These are phyloP conservation scores for Ceratocystis alfenasii DNA, from an alignment of 2,329 filamentous ascomycete species.

Conservation along the genomic window DNA sequence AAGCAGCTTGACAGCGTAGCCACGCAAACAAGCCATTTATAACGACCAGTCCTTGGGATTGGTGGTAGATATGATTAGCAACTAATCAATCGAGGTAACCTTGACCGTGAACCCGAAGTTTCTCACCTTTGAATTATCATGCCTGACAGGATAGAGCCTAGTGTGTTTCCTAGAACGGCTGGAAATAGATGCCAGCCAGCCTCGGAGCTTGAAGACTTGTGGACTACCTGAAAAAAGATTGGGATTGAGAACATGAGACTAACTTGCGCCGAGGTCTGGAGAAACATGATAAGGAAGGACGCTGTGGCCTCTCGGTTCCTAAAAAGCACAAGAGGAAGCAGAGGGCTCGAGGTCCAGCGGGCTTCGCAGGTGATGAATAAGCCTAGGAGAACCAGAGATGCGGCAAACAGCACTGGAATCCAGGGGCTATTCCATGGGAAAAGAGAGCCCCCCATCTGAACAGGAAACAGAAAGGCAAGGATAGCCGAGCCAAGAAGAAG, in stretches of 20 bases:
- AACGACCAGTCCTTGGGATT: slow-evolving; percentile 40
- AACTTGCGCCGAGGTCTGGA: slow-evolving; percentile 45
- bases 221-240: slow-evolving; percentile 56
- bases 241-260: slow-evolving; percentile 49
- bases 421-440: slow-evolving; percentile 42
- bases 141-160: slow-evolving; percentile 51
- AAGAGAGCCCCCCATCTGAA: slow-evolving; percentile 46
- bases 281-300: slow-evolving; percentile 40
- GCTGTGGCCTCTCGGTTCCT: slow-evolving; percentile 39
- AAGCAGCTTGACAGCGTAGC: slow-evolving; percentile 39
- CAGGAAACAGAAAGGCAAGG: slow-evolving; percentile 43
- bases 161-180: slow-evolving; percentile 53
- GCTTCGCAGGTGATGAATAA: slow-evolving; percentile 40
- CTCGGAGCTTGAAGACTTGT: slow-evolving; percentile 43
- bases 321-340: slow-evolving; percentile 47
- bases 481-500: slow-evolving; percentile 46
- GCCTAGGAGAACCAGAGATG: slow-evolving; percentile 33
- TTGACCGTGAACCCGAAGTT: neutral
- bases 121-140: slow-evolving; percentile 39
- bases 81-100: neutral
- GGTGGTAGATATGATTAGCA: neutral
- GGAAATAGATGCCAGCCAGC: slow-evolving; percentile 53
- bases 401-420: slow-evolving; percentile 33
- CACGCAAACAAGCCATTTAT: slow-evolving; percentile 43
- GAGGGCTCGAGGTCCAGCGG: slow-evolving; percentile 39